Percentiles rank a stretch among this genome's conserved stretches.
phyloP scores from a whole-genome alignment of 2,329 filamentous ascomycete genomes.

The Penicillium sp. region DNA sequence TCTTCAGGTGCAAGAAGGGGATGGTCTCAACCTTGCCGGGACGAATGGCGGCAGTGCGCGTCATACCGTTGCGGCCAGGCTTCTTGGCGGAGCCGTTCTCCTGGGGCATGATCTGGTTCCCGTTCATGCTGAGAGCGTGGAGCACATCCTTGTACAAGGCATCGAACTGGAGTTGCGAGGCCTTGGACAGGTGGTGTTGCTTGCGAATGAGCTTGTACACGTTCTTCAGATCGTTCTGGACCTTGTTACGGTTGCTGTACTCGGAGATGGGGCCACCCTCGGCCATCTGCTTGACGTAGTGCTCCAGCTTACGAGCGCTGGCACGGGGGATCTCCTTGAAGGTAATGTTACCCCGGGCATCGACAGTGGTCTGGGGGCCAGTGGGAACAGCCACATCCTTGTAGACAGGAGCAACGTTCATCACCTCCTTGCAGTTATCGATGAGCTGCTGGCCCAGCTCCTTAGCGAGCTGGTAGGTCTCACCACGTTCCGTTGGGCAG shows the following conservation, averaged over 20 bases:
- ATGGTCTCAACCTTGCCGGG: constrained; percentile 92
- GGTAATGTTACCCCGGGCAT: constrained; percentile 86
- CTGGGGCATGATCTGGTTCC: constrained; percentile 91
- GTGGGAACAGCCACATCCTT: constrained; percentile 95
- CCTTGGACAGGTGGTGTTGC: constrained; percentile 96
- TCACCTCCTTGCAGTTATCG: constrained; percentile 93
- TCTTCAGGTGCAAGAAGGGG: constrained; percentile 96
- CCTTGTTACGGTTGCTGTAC: constrained; percentile 97
- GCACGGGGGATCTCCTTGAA: constrained; percentile 85
- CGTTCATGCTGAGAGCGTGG: constrained; percentile 94
- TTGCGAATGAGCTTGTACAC: constrained; percentile 99
- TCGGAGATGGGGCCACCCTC: constrained; percentile 98
- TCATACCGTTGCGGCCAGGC: constrained; percentile 53
- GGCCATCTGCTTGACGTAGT: constrained; percentile 98
- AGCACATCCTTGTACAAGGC: constrained; percentile 90
- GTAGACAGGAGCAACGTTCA: constrained; percentile 81
- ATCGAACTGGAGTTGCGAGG: constrained; percentile 95
- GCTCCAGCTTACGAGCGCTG: constrained; percentile 93
- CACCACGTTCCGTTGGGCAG: constrained; percentile 92
- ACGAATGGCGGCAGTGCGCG: constrained; percentile 60
- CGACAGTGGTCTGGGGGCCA: constrained; percentile 87
- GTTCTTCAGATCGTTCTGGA: constrained; percentile 89
- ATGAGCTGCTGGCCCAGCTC: constrained; percentile 90
- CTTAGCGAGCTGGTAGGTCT: constrained; percentile 98
- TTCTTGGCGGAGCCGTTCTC: constrained; percentile 69